phyloP scores from a whole-genome alignment of 179 eudicot genomes.

The Beta lomatogona region DNA sequence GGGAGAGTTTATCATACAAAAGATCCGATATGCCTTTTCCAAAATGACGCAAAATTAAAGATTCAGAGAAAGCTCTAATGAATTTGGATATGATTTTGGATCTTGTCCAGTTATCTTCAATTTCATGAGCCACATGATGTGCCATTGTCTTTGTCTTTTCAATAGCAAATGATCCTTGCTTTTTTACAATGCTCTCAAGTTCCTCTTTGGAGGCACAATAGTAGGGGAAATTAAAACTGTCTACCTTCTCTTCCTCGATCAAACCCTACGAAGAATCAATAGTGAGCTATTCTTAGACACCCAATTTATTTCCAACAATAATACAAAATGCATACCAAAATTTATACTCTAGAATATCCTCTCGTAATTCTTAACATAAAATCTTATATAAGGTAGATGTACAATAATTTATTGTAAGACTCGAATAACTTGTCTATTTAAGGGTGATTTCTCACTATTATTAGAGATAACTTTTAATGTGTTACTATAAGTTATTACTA shows the following conservation, averaged over 20 bases:
- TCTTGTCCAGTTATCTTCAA: constrained; percentile 10
- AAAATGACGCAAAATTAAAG: constrained; percentile 30
- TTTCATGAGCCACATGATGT: constrained; percentile 21
- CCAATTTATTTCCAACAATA: neutral
- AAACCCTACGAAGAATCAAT: constrained; percentile 19
- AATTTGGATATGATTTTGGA: constrained; percentile 18
- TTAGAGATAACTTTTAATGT: too few relatives aligned
- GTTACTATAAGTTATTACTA: too few relatives aligned
- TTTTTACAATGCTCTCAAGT: constrained; percentile 20
- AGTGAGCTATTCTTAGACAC: neutral
- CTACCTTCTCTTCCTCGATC: constrained; percentile 31
- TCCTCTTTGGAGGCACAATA: constrained; percentile 26
- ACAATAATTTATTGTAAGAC: too few relatives aligned
- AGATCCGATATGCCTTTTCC: constrained; percentile 4
- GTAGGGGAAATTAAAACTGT: constrained; percentile 24
- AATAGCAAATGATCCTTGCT: constrained; percentile 33
- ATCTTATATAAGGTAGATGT: too few relatives aligned
- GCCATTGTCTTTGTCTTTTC: constrained; percentile 21
- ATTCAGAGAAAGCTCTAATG: constrained; percentile 26
- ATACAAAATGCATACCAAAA: too few relatives aligned
- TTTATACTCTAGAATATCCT: too few relatives aligned
- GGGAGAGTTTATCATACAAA: constrained; percentile 13
- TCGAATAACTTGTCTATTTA: too few relatives aligned
- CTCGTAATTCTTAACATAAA: too few relatives aligned
- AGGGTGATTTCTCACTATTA: too few relatives aligned